phyloP scores from a whole-genome alignment of 805 yeast species.

The Brettanomyces custersianus region DNA sequence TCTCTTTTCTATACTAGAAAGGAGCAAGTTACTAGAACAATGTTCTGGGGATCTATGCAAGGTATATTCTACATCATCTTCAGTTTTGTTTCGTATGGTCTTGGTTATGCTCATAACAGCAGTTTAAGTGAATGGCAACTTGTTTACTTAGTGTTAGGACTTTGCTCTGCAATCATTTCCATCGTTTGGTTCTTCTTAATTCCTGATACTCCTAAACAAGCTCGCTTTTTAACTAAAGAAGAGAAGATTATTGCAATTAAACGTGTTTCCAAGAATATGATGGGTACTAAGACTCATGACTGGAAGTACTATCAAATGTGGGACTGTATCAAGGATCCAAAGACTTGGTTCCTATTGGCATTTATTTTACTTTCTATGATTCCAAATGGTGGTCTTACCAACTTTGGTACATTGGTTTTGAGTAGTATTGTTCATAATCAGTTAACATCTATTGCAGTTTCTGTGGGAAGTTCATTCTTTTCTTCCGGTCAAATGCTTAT shows the following conservation, averaged over 20 bases:
- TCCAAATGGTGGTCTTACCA: constrained; percentile 24
- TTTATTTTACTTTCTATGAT: constrained; percentile 19
- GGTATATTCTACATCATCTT: constrained; percentile 23
- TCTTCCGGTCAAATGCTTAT: constrained; percentile 18
- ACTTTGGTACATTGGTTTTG: constrained; percentile 21
- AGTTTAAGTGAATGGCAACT: constrained; percentile 27
- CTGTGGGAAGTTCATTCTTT: constrained; percentile 12
- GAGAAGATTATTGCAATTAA: constrained; percentile 23
- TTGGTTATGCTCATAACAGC: constrained; percentile 21
- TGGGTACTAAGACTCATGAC: constrained; percentile 21
- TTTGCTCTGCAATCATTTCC: constrained; percentile 32
- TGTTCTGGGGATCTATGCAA: constrained; percentile 19
- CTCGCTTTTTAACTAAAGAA: constrained; percentile 32
- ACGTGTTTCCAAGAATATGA: constrained; percentile 21
- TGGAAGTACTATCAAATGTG: constrained; percentile 18
- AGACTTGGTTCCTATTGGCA: constrained; percentile 14
- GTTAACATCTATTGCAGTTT: constrained; percentile 11
- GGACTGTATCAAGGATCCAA: constrained; percentile 16
- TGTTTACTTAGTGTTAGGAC: constrained; percentile 44
- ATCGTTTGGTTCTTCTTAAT: constrained; percentile 19
- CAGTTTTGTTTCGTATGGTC: constrained; percentile 20
- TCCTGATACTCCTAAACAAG: constrained; percentile 39
- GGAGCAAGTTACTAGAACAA: constrained; percentile 25
- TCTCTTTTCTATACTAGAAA: constrained; percentile 24
- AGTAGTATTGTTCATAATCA: constrained; percentile 12